Evolutionary conservation across 2,329 filamentous ascomycete species (phyloP), one percentile per base, ranked within the genome.

Genomic region (Botrytis sinoallii): DNA sequence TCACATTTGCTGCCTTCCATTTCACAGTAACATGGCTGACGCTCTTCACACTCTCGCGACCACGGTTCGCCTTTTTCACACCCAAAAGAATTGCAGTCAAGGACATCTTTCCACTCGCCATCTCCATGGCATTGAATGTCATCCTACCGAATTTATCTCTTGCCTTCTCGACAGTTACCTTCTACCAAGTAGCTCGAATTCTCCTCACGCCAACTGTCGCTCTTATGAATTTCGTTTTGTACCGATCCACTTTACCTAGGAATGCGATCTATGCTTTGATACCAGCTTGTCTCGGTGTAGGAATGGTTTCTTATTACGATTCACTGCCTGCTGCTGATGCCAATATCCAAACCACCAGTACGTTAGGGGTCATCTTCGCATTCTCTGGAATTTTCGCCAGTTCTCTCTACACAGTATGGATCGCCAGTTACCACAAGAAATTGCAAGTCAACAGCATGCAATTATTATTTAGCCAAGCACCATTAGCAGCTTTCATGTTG

Each of bases 131-230:
- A 70, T 84, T 90, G 74, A 92, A 92, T 81, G 89, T 92, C 79
- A 89, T 92, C 75, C 84, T 92, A 16, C 90, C 89, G 16, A 92
- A 92, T 78, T 82, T 92, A 10, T 91, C 89, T 1, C 84, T 93
- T 61, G 90, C 90, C 44, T 91, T 88, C 80, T 92, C 90, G 35
- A 88, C 87, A 69, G 88, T 92, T 60, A 90, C 89, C 60, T 92
- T 92, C 80, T 92, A 92, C 81, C 90, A 93, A 81, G 87, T 92
- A 67, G 89, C 89, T 7, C 87, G 90, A 38, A 90, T 92, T 74
- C 84, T 92, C 20, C 85, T 92, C 42, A 92, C 90, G 1, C 91
- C 91, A 4, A 86, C 85, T 61, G 89, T 91, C 32, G 90, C 89
- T 7, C 80, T 88, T 25, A 88, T 92, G 85, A 92, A 92, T 81